A percentile compares a stretch with the other conserved stretches of the same genome.
phyloP scores from a whole-genome alignment of 148 eudicot genomes.

The Rhododendron vialii region DNA sequence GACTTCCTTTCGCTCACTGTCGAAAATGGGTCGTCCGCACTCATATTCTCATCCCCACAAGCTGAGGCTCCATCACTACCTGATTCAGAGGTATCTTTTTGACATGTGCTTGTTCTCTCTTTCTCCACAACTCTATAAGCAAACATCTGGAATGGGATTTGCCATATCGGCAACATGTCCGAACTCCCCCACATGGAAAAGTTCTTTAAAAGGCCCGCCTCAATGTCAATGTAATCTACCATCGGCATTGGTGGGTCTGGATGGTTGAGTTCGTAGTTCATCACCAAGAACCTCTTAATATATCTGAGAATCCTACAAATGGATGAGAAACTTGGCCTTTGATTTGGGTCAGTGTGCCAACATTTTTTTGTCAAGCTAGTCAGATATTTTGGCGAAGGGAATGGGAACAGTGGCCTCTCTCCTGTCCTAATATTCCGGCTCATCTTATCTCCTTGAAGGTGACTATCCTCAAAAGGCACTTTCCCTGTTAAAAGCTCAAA shows the following conservation, averaged over 20 bases:
- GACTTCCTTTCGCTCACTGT: slow-evolving; percentile 30
- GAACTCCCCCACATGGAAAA: slow-evolving; percentile 34
- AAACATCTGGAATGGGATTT: slow-evolving; percentile 77
- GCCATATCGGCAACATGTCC: slow-evolving; percentile 37
- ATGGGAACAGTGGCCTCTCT: slow-evolving; percentile 75
- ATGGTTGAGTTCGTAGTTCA: slow-evolving; percentile 53
- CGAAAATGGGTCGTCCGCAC: slow-evolving; percentile 35
- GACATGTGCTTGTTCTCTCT: slow-evolving; percentile 30
- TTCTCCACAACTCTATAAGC: slow-evolving; percentile 54
- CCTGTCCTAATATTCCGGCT: slow-evolving; percentile 66
- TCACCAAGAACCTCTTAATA: slow-evolving; percentile 43
- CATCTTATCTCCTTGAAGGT: slow-evolving; percentile 80
- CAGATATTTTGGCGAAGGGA: slow-evolving; percentile 54
- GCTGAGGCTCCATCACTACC: slow-evolving; percentile 69
- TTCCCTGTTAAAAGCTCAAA: slow-evolving; percentile 77
- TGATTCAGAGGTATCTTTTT: slow-evolving; percentile 56
- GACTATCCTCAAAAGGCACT: slow-evolving; percentile 72
- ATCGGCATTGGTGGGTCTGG: slow-evolving; percentile 44
- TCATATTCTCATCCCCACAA: slow-evolving; percentile 46
- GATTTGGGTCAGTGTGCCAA: slow-evolving; percentile 67
- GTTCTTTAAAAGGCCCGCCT: slow-evolving; percentile 33
- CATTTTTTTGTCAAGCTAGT: slow-evolving; percentile 55
- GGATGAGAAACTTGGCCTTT: slow-evolving; percentile 66
- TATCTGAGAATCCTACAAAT: slow-evolving; percentile 68
- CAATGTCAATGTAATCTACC: slow-evolving; percentile 60